phyloP scores from a whole-genome alignment of 352 stramenopile genomes.

The Pythium phragmitis region DNA sequence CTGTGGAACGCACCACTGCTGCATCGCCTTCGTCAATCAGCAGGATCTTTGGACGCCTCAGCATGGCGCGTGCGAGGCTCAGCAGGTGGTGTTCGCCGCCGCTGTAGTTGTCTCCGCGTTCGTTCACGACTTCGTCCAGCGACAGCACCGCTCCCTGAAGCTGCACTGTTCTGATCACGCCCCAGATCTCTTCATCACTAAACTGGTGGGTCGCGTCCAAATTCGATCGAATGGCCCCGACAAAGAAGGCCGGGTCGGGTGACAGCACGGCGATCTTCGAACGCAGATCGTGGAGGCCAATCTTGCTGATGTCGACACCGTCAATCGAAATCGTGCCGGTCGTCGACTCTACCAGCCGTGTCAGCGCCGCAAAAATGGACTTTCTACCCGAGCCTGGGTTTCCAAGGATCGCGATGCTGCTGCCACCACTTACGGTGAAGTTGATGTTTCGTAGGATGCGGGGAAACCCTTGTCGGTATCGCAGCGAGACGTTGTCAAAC shows the following conservation, averaged over 20 bases:
- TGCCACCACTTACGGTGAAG: slow-evolving; percentile 25
- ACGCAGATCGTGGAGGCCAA: slow-evolving; percentile 32
- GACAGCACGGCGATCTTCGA: slow-evolving; percentile 50
- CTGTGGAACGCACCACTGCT: not conserved
- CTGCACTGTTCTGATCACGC: slow-evolving; percentile 26
- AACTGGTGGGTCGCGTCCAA: slow-evolving; percentile 80
- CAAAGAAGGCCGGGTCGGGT: slow-evolving; percentile 88
- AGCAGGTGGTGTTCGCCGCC: slow-evolving; percentile 92
- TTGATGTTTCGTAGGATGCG: slow-evolving; percentile 33
- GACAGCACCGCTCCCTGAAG: slow-evolving; percentile 29
- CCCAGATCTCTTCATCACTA: slow-evolving; percentile 49
- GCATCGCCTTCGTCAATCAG: slow-evolving; percentile 26
- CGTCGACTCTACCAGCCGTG: slow-evolving; percentile 29
- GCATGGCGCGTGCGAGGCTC: slow-evolving; percentile 90
- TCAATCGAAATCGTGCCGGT: slow-evolving; percentile 81
- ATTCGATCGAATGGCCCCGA: slow-evolving; percentile 83
- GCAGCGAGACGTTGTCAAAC: slow-evolving; percentile 34
- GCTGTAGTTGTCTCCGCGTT: slow-evolving; percentile 91
- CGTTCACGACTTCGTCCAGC: slow-evolving; percentile 81
- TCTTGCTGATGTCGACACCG: slow-evolving; percentile 61
- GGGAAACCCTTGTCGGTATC: slow-evolving; percentile 36
- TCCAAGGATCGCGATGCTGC: slow-evolving; percentile 27
- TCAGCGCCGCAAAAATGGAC: slow-evolving; percentile 32
- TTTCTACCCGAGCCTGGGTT: slow-evolving; percentile 32
- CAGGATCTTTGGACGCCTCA: slow-evolving; percentile 71